Conservation (phyloP, 1,284 basidiomycete species). For the Clitocybe nebularis region DNA sequence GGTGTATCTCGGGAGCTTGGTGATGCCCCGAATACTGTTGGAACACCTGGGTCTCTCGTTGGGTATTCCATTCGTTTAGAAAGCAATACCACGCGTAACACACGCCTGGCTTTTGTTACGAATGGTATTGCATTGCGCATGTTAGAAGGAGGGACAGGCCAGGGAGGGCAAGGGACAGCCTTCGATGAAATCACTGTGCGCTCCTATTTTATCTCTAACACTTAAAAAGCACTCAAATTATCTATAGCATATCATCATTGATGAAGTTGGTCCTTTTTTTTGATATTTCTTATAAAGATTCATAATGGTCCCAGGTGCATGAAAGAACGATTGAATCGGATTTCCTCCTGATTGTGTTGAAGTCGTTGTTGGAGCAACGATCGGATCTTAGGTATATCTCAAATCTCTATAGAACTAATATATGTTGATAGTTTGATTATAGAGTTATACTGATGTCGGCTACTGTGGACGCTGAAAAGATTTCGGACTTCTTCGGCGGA, state of each 20-base stretch:
- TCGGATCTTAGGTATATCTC: conserved; percentile 69
- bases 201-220: background rate
- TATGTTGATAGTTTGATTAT: conserved; percentile 2
- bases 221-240: conserved; percentile 5
- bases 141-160: conserved; percentile 79
- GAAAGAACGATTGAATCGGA: conserved; percentile 98
- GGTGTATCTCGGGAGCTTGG: conserved; percentile 90
- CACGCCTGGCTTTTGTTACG: conserved; percentile 82
- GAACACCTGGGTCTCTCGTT: conserved; percentile 77
- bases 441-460: conserved; percentile 98
- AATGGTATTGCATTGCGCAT: conserved; percentile 97
- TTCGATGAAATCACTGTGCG: conserved; percentile 92
- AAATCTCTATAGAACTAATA: conserved; percentile 1
- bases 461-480: conserved; percentile 92
- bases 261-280: conserved; percentile 57
- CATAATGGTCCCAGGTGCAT: conserved; percentile 59
- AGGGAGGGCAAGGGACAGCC: conserved; percentile 65
- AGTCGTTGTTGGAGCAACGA: conserved; percentile 78
- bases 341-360: conserved; percentile 94
- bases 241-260: conserved; percentile 77
- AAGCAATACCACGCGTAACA: conserved; percentile 80
- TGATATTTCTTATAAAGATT: background rate
- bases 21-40: conserved; percentile 79
- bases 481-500: conserved; percentile 89
- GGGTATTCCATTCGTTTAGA: conserved; percentile 96